Conservation (phyloP, 1,284 basidiomycete species). For the Tilletia caries region DNA sequence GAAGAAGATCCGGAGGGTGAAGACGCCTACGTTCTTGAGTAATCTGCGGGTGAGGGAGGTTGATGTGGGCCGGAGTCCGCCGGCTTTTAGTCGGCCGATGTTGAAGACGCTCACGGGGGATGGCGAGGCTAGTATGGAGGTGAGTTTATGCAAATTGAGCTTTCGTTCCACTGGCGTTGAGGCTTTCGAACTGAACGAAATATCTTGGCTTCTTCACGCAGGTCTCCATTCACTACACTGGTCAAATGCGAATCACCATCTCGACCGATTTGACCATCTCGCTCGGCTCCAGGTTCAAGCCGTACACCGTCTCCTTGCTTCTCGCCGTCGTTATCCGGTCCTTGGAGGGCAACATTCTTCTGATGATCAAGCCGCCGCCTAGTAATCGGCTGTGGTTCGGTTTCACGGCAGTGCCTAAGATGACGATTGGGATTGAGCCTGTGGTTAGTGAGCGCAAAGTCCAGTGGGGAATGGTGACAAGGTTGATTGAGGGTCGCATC, state of each 20-base stretch:
- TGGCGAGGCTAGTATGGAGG: slow-evolving; percentile 84
- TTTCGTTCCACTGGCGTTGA: too few relatives aligned
- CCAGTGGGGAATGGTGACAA: slow-evolving; percentile 85
- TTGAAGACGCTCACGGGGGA: slow-evolving; percentile 89
- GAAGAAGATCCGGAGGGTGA: slow-evolving; percentile 87
- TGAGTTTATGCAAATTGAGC: too few relatives aligned
- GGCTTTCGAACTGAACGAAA: too few relatives aligned
- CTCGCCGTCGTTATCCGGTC: slow-evolving; percentile 78
- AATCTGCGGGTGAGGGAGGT: slow-evolving; percentile 84
- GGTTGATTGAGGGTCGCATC: slow-evolving; percentile 81
- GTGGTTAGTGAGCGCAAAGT: slow-evolving; percentile 86
- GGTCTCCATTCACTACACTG: slow-evolving; percentile 75
- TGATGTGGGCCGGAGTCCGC: slow-evolving; percentile 76
- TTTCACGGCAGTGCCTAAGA: slow-evolving; percentile 85
- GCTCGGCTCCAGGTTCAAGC: slow-evolving; percentile 68
- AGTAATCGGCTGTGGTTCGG: slow-evolving; percentile 96
- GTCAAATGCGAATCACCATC: slow-evolving; percentile 81
- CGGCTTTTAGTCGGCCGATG: slow-evolving; percentile 74
- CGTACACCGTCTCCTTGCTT: slow-evolving; percentile 82
- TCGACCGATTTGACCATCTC: slow-evolving; percentile 82
- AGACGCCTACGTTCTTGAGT: slow-evolving; percentile 77
- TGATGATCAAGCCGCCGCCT: slow-evolving; percentile 91
- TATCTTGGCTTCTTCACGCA: neutral
- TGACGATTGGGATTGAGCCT: slow-evolving; percentile 84
- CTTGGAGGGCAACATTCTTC: slow-evolving; percentile 81